These are phyloP conservation scores for Brassica juncea DNA, from an alignment of 345 rosid species.

Conservation along the genomic window DNA sequence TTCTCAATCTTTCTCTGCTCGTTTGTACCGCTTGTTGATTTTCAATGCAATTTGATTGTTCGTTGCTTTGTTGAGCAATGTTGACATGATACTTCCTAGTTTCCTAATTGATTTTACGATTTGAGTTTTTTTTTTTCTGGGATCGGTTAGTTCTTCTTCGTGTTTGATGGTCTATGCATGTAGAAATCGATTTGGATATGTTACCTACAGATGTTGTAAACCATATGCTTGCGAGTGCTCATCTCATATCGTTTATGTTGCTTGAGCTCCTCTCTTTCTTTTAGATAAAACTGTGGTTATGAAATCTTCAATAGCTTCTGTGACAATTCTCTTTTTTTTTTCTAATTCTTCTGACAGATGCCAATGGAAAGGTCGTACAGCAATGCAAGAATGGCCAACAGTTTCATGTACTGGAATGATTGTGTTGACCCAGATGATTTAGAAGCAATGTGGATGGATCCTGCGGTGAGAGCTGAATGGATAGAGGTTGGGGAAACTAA, in stretches of 20 bases:
- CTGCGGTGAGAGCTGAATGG: conserved; percentile 82
- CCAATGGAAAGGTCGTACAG: conserved; percentile 38
- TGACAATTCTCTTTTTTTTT: background rate
- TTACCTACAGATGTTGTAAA: too few species aligned
- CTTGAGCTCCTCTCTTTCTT: background rate
- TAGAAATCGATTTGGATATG: background rate
- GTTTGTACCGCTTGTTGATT: background rate
- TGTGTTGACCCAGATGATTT: conserved; percentile 67
- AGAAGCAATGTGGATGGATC: conserved; percentile 83
- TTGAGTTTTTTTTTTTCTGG: background rate
- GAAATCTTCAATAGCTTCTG: background rate
- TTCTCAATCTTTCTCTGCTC: background rate
- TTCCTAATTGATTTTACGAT: background rate
- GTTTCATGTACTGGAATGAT: conserved; percentile 89
- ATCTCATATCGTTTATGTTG: background rate
- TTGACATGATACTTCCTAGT: background rate
- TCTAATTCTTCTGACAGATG: conserved; percentile 1
- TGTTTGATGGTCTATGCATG: background rate
- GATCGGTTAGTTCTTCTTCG: conserved; percentile 18
- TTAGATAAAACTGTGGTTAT: conserved; percentile 1
- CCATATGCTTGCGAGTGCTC: background rate
- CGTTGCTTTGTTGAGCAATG: conserved; percentile 4
- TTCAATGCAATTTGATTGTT: background rate
- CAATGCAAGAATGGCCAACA: conserved; percentile 53
- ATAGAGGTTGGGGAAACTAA: conserved; percentile 73